Conservation (phyloP, 106 monocot species). For the Platanthera zijinensis region DNA sequence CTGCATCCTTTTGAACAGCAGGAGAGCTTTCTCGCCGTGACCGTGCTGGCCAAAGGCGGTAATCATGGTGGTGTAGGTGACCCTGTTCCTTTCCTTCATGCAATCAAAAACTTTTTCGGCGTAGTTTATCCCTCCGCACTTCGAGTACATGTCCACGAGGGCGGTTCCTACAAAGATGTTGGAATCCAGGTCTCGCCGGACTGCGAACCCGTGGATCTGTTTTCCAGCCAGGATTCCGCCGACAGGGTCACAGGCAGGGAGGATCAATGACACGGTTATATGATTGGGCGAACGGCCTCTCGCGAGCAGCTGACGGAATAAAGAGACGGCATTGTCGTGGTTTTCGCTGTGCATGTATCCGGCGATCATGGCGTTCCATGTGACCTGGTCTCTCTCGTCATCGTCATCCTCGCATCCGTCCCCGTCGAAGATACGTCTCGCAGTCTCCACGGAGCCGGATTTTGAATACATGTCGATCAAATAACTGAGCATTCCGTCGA, state of each 20-base stretch:
- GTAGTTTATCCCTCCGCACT: slow-evolving; percentile 51
- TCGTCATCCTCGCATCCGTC: slow-evolving; percentile 7
- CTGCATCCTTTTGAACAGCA: slow-evolving; percentile 59
- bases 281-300: slow-evolving; percentile 40
- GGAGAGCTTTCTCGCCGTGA: slow-evolving; percentile 53
- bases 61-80: slow-evolving; percentile 84
- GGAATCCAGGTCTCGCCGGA: slow-evolving; percentile 36
- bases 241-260: slow-evolving; percentile 56
- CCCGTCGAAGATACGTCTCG: slow-evolving; percentile 46
- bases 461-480: slow-evolving; percentile 94
- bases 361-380: slow-evolving; percentile 97
- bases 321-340: slow-evolving; percentile 34
- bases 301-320: slow-evolving; percentile 53
- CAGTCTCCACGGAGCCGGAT: slow-evolving; percentile 54
- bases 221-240: slow-evolving; percentile 51
- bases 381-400: slow-evolving; percentile 81
- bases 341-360: slow-evolving; percentile 53
- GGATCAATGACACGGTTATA: slow-evolving; percentile 60
- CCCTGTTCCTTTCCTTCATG: slow-evolving; percentile 52
- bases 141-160: slow-evolving; percentile 83
- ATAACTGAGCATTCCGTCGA: slow-evolving; percentile 81
- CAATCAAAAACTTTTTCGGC: slow-evolving; percentile 58
- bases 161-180: slow-evolving; percentile 86
- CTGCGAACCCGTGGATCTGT: slow-evolving; percentile 68
- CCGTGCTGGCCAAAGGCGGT: slow-evolving; percentile 80